Conservation (phyloP, 2,329 filamentous ascomycete species). For the Neopestalotiopsis sp. region DNA sequence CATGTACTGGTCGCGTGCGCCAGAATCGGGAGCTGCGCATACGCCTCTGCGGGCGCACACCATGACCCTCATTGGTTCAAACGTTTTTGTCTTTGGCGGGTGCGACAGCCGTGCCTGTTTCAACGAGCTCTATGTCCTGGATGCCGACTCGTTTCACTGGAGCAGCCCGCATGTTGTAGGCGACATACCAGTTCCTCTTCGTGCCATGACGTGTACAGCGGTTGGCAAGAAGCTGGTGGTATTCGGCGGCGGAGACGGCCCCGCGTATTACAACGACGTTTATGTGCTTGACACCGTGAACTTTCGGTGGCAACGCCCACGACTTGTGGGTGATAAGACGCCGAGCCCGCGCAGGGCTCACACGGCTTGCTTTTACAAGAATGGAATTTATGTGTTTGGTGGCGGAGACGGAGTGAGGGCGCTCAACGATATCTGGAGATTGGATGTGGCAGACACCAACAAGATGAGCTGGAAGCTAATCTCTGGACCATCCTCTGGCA, state of each 20-base stretch:
- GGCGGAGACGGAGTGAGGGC: slow-evolving; percentile 73
- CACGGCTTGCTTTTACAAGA: slow-evolving; percentile 74
- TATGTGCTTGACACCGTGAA: slow-evolving; percentile 75
- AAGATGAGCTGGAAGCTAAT: slow-evolving; percentile 74
- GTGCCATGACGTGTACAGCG: slow-evolving; percentile 75
- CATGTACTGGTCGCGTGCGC: slow-evolving; percentile 75
- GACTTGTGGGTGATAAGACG: slow-evolving; percentile 60
- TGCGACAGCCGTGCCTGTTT: slow-evolving; percentile 72
- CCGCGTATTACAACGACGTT: slow-evolving; percentile 74
- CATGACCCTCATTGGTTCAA: slow-evolving; percentile 68
- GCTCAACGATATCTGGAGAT: slow-evolving; percentile 74
- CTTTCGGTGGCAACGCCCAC: slow-evolving; percentile 68
- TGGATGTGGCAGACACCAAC: slow-evolving; percentile 68
- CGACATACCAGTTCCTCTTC: slow-evolving; percentile 67
- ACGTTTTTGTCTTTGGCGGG: slow-evolving; percentile 71
- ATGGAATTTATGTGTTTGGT: slow-evolving; percentile 74
- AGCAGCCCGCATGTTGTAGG: slow-evolving; percentile 68
- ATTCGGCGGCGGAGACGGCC: slow-evolving; percentile 73
- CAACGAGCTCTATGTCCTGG: slow-evolving; percentile 71
- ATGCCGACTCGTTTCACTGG: slow-evolving; percentile 74
- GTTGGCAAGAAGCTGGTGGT: slow-evolving; percentile 73
- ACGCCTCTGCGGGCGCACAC: slow-evolving; percentile 70
- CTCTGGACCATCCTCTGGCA: slow-evolving; percentile 44
- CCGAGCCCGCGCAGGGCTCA: slow-evolving; percentile 70
- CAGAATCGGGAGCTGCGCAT: slow-evolving; percentile 65